Evolutionary conservation across 2,329 filamentous ascomycete species (phyloP), one percentile per base, ranked within the genome.

Genomic region (Penicillium digitatum): DNA sequence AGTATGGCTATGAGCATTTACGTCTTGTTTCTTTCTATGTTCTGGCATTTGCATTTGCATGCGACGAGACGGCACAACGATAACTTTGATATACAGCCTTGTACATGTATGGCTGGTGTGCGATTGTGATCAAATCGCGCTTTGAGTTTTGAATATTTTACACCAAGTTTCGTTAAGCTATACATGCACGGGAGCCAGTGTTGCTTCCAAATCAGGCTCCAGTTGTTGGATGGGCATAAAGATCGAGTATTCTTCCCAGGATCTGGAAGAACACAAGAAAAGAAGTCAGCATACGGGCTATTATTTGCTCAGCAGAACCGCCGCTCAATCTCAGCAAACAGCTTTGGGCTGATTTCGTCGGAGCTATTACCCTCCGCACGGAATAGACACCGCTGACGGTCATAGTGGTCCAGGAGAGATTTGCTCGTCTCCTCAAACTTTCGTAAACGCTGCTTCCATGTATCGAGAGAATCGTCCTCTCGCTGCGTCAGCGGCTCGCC

Each of bases 261-360:
- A 5, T 3, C 29, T 44, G 10, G 14, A 14, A 26, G 14, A 35
- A 20, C 18, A 34, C 24, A 58, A 55, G n/a, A 37, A 51, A 32
- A 27, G 6, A 40, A 32, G n/a, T 60, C 54, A 48, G 48, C 47
- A 55, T 54, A 56, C 39, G 58, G 44, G 45, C 47, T 42, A 35
- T 29, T 26, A 12, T 14, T 54, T 24, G 26, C 52, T 56, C 52
- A 74, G 56, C 72, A 79, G 75, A 97, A 97, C 54, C 88, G 82
- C 68, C 79, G 83, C 75, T 89, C 86, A 72, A 99, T 89, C 74
- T 96, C 91, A 9, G 79, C 76, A 68, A 90, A 89, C 27, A 99
- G 79, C 77, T 91, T 86, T n/a, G 94, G 94, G 51, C 83, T 92
- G 65, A 99, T 99, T 76, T 97, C 94, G 69, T 99, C 90, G 69